These are phyloP conservation scores for Penicillium brevicompactum DNA, from an alignment of 2,329 filamentous ascomycete genomes.

Conservation along the genomic window DNA sequence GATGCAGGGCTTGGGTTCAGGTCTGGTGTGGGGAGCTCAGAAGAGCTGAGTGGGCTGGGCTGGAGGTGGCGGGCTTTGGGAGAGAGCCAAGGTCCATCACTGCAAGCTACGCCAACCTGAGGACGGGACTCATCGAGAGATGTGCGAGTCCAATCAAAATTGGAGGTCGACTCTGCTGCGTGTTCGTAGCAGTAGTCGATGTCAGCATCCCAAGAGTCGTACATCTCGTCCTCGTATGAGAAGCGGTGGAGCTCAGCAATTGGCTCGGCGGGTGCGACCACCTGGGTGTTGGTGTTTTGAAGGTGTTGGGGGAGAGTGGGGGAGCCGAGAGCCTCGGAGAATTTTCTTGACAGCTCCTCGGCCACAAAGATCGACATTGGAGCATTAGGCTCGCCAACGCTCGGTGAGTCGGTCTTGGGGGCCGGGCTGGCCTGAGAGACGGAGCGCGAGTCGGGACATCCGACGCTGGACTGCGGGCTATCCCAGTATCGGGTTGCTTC, in stretches of 20 bases:
- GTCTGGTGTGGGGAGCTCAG: constrained; percentile 33
- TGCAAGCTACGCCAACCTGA: constrained; percentile 17
- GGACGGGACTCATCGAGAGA: constrained; percentile 34
- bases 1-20: constrained; percentile 39
- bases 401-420: constrained; percentile 10
- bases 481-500: constrained; percentile 36
- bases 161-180: constrained; percentile 61
- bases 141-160: constrained; percentile 59
- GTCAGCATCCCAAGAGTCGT: constrained; percentile 61
- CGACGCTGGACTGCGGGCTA: constrained; percentile 29
- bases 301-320: constrained; percentile 37
- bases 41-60: constrained; percentile 28
- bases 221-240: constrained; percentile 32
- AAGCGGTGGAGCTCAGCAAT: constrained; percentile 19
- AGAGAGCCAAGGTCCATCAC: constrained; percentile 13
- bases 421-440: constrained; percentile 20
- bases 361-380: constrained; percentile 36
- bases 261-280: constrained; percentile 14
- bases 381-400: constrained; percentile 22
- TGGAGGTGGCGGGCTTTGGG: constrained; percentile 17
- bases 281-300: constrained; percentile 17
- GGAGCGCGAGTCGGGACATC: constrained; percentile 19
- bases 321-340: constrained; percentile 50
- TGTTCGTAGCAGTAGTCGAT: constrained; percentile 66
- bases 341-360: constrained; percentile 40